Percentiles rank a stretch among this genome's conserved stretches.
phyloP scores from a whole-genome alignment of 352 stramenopile genomes.

The Hyaloperonospora brassicae region DNA sequence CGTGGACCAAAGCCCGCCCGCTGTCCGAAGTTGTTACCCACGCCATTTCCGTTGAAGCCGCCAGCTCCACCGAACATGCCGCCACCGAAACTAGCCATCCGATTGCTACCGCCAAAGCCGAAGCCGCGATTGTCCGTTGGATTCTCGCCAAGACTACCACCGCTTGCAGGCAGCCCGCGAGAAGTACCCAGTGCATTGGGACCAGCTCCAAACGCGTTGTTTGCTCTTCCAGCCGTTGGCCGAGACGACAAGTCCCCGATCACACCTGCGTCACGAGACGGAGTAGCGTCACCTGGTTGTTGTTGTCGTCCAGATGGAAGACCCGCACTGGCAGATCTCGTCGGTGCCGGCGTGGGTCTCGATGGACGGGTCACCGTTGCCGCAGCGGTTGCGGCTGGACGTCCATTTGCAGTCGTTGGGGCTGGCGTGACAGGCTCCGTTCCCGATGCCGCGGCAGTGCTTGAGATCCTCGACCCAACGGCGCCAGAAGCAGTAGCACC shows the following conservation, averaged over 20 bases:
- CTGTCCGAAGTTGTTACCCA: not conserved
- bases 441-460: not conserved
- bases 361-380: slow-evolving; percentile 6
- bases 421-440: slow-evolving; percentile 13
- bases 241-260: not conserved
- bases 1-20: slow-evolving; percentile 1
- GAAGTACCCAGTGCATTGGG: not conserved
- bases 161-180: slow-evolving; percentile 3
- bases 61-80: slow-evolving; percentile 4
- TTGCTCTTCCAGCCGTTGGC: not conserved
- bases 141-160: slow-evolving; percentile 5
- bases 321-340: slow-evolving; percentile 1
- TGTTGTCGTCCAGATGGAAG: slow-evolving; percentile 4
- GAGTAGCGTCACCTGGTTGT: slow-evolving; percentile 1
- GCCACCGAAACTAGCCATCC: slow-evolving; percentile 10
- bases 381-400: too few species aligned
- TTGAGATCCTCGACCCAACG: not conserved
- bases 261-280: slow-evolving; percentile 2
- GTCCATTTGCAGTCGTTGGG: too few species aligned
- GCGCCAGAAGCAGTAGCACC: slow-evolving; percentile 5
- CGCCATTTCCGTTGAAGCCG: slow-evolving; percentile 7
- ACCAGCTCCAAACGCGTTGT: slow-evolving; percentile 6
- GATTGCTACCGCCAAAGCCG: slow-evolving; percentile 11
- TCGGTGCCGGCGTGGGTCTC: slow-evolving; percentile 19
- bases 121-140: not conserved